A percentile compares a stretch with the other conserved stretches of the same genome.
phyloP scores from a whole-genome alignment of 495 filamentous ascomycete genomes.

The Friedmanniomyces endolithicus region DNA sequence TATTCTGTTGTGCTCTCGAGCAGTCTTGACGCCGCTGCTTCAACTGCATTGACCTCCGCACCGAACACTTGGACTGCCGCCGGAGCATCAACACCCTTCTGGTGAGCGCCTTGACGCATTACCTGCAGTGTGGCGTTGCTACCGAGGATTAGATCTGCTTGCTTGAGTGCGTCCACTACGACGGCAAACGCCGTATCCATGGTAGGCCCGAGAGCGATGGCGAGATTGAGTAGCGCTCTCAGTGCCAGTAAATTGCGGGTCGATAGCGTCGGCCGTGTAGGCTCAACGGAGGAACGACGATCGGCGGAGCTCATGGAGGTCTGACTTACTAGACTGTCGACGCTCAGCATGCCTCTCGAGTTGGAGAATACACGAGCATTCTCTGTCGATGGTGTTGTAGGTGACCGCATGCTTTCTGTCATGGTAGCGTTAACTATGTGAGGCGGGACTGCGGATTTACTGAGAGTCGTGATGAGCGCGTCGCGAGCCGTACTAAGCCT shows the following conservation, averaged over 20 bases:
- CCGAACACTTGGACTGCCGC: constrained; percentile 47
- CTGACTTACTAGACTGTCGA: constrained; percentile 47
- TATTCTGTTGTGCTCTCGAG: constrained; percentile 86
- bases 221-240: constrained; percentile 79
- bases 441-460: constrained; percentile 79
- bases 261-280: constrained; percentile 48
- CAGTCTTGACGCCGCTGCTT: constrained; percentile 72
- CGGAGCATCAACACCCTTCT: constrained; percentile 15
- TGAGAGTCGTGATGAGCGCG: constrained; percentile 85
- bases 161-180: constrained; percentile 76
- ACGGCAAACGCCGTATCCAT: constrained; percentile 79
- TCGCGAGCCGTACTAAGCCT: constrained; percentile 75
- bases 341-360: constrained; percentile 50
- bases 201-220: constrained; percentile 85
- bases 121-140: constrained; percentile 30
- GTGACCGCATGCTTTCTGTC: constrained; percentile 23
- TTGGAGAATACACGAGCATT: constrained; percentile 45
- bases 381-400: constrained; percentile 38
- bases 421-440: constrained; percentile 53
- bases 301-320: constrained; percentile 35
- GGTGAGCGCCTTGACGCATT: constrained; percentile 1
- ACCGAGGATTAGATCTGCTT: constrained; percentile 77
- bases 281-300: constrained; percentile 42
- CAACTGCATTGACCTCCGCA: constrained; percentile 72
- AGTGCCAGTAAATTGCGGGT: constrained; percentile 84